Evolutionary conservation across 1,284 basidiomycete genomes (phyloP), one percentile per base, ranked within the genome.

Genomic region (Vanrija pseudolonga): DNA sequence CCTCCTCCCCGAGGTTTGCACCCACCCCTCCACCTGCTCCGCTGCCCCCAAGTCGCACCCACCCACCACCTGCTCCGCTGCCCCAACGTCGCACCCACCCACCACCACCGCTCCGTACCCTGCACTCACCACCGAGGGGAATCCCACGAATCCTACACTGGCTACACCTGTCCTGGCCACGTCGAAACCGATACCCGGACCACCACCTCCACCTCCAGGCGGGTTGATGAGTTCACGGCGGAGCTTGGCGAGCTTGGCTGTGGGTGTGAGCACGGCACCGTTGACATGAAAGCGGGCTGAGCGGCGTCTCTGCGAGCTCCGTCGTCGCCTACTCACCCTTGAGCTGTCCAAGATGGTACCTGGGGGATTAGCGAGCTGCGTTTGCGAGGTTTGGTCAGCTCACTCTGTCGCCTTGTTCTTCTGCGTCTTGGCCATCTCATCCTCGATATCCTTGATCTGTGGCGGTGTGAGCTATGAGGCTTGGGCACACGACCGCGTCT

Each of bases 121-220:
- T 4, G 17, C 12, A 67, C 58, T 26, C 39, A 58, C 61, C 45
- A 62, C 64, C 46, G 60, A 66, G 22, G 68, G 69, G 61, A 74
- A 64, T 9, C 89, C 90, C 32, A 96, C 90, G 70, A 97, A 96
- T 51, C 96, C 96, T 7, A 99, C 95, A 43, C 89, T 90, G 2
- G 96, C 96, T 23, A 83, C 89, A 76, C 96, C 96, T 9, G 95
- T 98, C 74, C 94, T 83, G 45, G 94, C 93, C 36, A 98, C 95
- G 82, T 98, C 95, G 80, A 98, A 98, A 32, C 92, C 92, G 19
- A 90, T 68, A 40, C 91, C 92, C 14, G 83, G 85, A 2, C 92
- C 92, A 15, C 94, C 94, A 8, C 93, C 89, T 32, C 90, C 83
- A 38, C 86, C 85, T 24, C 83, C 78, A 3, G 86, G 79, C 1